phyloP scores from a whole-genome alignment of 1,284 basidiomycete species.

The Puccinia triticina region DNA sequence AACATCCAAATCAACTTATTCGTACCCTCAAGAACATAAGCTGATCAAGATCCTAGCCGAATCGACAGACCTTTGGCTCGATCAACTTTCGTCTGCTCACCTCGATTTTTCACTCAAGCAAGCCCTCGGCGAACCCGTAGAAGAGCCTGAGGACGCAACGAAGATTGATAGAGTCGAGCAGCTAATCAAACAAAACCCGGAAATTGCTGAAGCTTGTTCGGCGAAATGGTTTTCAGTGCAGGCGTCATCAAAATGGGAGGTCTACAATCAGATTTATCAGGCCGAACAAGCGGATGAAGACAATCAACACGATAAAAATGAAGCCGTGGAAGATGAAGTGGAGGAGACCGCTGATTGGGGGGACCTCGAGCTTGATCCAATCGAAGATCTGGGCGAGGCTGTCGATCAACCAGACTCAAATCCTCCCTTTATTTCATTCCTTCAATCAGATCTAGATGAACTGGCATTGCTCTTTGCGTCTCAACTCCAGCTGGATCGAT shows the following conservation, averaged over 20 bases:
- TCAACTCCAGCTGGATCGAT: constrained; percentile 26
- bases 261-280: constrained; percentile 19
- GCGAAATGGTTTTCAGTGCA: constrained; percentile 41
- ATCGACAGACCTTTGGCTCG: constrained; percentile 31
- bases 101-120: constrained; percentile 12
- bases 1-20: not conserved
- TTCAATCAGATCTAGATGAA: constrained; percentile 11
- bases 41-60: not conserved
- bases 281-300: not conserved
- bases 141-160: not conserved
- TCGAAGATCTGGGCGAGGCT: not conserved
- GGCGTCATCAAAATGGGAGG: constrained; percentile 16
- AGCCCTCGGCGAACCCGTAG: not conserved
- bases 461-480: constrained; percentile 45
- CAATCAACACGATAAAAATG: not conserved
- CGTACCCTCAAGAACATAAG: not conserved
- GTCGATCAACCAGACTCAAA: constrained; percentile 6
- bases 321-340: not conserved
- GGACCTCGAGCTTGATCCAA: constrained; percentile 32
- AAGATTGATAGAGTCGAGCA: not conserved
- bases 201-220: constrained; percentile 31
- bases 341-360: constrained; percentile 34
- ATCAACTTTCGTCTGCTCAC: constrained; percentile 9
- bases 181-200: not conserved
- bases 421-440: constrained; percentile 34